phyloP scores from a whole-genome alignment of 495 filamentous ascomycete genomes.

The Tuber melanosporum region DNA sequence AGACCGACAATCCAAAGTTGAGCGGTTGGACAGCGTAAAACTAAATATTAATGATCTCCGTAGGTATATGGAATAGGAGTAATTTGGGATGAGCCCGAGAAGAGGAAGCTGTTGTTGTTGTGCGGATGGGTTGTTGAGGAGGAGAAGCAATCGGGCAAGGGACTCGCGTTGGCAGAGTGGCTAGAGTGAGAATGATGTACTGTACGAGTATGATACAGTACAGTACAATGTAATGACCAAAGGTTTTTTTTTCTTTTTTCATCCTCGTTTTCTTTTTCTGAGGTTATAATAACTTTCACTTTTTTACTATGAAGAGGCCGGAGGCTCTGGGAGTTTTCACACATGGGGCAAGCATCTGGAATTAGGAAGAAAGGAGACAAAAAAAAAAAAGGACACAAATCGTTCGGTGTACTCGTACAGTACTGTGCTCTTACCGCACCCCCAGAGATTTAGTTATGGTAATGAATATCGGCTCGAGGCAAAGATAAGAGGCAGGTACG shows the following conservation, averaged over 20 bases:
- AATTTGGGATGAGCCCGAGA: background rate
- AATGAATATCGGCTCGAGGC: background rate
- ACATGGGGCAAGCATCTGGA: background rate
- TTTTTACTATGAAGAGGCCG: background rate
- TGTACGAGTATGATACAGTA: too few relatives aligned
- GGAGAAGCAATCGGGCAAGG: slow-evolving; percentile 7
- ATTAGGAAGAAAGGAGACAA: background rate
- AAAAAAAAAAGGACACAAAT: background rate
- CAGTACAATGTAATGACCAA: background rate
- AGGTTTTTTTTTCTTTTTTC: background rate
- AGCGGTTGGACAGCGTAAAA: background rate
- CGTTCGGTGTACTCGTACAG: background rate
- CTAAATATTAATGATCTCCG: background rate
- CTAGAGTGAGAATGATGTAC: background rate
- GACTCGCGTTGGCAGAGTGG: background rate
- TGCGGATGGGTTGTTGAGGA: slow-evolving; percentile 6
- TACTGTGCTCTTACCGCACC: background rate
- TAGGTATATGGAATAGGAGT: background rate
- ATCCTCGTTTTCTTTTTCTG: background rate
- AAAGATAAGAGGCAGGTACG: slow-evolving; percentile 1
- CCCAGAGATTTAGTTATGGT: background rate
- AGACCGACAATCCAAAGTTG: background rate
- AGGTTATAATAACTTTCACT: background rate
- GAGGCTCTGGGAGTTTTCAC: background rate
- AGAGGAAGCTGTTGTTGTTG: background rate